A percentile compares a stretch with the other conserved stretches of the same genome.
Evolutionary conservation across 2,329 filamentous ascomycete genomes (phyloP).

Genomic region (Chaetomium olivaceum): DNA sequence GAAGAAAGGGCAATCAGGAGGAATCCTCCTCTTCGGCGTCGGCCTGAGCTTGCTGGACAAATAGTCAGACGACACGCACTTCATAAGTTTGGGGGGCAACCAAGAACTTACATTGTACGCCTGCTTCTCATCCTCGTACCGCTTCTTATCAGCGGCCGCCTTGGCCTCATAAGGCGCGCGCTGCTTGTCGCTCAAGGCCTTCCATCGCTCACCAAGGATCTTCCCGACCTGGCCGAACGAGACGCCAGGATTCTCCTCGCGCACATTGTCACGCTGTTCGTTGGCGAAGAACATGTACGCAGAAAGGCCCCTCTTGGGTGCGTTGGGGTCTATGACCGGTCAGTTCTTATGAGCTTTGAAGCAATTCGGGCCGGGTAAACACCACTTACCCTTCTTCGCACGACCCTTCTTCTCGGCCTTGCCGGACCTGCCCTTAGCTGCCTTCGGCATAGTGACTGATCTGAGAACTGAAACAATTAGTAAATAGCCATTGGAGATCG

Average conservation of each 20-base stretch:
- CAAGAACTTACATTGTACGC: slow-evolving; percentile 74
- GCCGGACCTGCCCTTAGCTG: slow-evolving; percentile 53
- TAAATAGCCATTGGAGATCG: slow-evolving; percentile 19
- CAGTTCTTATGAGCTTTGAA: slow-evolving; percentile 1
- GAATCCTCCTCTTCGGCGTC: slow-evolving; percentile 59
- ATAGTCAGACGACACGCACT: slow-evolving; percentile 13
- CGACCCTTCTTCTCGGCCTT: slow-evolving; percentile 60
- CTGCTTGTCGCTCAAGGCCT: slow-evolving; percentile 91
- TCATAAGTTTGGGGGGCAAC: slow-evolving; percentile 10
- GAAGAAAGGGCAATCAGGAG: slow-evolving; percentile 38
- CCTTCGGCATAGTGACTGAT: slow-evolving; percentile 59
- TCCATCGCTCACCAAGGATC: slow-evolving; percentile 97
- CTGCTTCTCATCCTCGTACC: slow-evolving; percentile 97
- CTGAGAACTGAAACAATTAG: slow-evolving; percentile 36
- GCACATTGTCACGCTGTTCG: slow-evolving; percentile 96
- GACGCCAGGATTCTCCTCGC: slow-evolving; percentile 97
- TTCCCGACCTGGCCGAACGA: slow-evolving; percentile 98
- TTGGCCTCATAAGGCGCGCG: slow-evolving; percentile 93
- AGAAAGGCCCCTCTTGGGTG: slow-evolving; percentile 97
- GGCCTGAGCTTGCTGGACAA: slow-evolving; percentile 46
- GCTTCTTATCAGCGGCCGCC: slow-evolving; percentile 97
- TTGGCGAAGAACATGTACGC: slow-evolving; percentile 99
- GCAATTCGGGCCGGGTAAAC: not conserved
- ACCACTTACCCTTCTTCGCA: slow-evolving; percentile 58
- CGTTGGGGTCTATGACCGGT: slow-evolving; percentile 75